Evolutionary conservation across 2,329 filamentous ascomycete genomes (phyloP).

Genomic region (Fusarium sp.): DNA sequence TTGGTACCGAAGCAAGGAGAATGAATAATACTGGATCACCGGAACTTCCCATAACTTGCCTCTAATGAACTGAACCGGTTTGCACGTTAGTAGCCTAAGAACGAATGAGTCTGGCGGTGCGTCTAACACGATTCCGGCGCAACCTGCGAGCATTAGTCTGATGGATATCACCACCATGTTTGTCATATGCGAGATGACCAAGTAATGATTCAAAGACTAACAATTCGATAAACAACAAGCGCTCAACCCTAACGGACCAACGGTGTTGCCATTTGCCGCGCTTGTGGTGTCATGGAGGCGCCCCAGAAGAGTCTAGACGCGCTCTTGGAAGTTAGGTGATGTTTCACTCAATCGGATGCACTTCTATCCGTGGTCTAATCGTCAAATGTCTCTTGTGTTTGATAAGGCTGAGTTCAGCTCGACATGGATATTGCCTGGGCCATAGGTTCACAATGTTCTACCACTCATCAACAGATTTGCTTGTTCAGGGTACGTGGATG

Average conservation of each 20-base stretch:
- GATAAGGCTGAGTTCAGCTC: conserved; percentile 21
- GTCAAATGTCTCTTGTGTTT: not conserved
- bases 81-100: conserved; percentile 1
- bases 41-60: not conserved
- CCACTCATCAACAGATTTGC: not conserved
- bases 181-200: not conserved
- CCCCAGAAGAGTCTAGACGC: conserved; percentile 40
- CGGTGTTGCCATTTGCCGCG: conserved; percentile 38
- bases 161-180: not conserved
- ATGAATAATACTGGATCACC: not conserved
- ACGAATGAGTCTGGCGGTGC: conserved; percentile 1
- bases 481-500: not conserved
- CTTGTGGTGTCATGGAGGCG: conserved; percentile 36
- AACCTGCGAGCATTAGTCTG: not conserved
- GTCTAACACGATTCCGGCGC: not conserved
- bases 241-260: conserved; percentile 21
- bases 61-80: conserved; percentile 6
- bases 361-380: conserved; percentile 12
- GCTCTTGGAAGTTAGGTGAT: conserved; percentile 18
- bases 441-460: not conserved
- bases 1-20: conserved; percentile 1
- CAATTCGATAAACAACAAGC: conserved; percentile 1
- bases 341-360: conserved; percentile 19
- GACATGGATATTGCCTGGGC: conserved; percentile 11
- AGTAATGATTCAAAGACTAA: not conserved